Evolutionary conservation across 2,329 filamentous ascomycete genomes (phyloP), one percentile per base, ranked within the genome.

Genomic region (Trichoderma simmonsii): DNA sequence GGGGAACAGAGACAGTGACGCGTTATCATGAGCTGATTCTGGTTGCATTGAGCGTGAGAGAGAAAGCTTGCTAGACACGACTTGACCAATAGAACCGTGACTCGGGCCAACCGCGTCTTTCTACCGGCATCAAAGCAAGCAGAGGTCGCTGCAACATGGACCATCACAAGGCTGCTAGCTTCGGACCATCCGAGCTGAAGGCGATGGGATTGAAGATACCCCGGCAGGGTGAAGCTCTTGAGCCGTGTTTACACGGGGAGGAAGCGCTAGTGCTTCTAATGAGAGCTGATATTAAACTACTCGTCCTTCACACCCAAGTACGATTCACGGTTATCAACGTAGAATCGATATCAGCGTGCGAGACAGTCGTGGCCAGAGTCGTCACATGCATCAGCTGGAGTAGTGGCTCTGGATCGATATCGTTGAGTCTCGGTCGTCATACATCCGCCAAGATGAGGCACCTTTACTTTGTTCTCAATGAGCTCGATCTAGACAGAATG

Each of bases 111-210:
- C 9, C 54, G 54, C 24, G 12, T 51, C 28, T 30, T 30, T n/a
- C 11, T 26, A 34, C 26, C 30, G 57, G 21, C 28, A 39, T 70
- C 57, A 61, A 28, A 15, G 28, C 36, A 12, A 69, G 66, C 18
- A 43, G n/a, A 30, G 18, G 43, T 12, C n/a, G 39, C 43, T 54
- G 43, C 43, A 24, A 34, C 28, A 39, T 28, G 21, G 63, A 30
- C 36, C 51, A 60, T 64, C 68, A 64, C 68, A 64, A 56, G 68
- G 68, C 68, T 71, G 21, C 26, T 71, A 64, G 68, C 61, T 64
- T 71, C 60, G 30, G 60, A 32, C 61, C 60, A 30, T 71, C 36
- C 36, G 51, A 71, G 68, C 68, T 64, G 68, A 71, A 64, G 30
- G 57, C 30, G 56, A 57, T 32, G 39, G 59, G 59, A 48, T 60